Base-by-base conservation (phyloP, 1,284 basidiomycete genomes). In the Kalmanozyma brasiliensis region DNA sequence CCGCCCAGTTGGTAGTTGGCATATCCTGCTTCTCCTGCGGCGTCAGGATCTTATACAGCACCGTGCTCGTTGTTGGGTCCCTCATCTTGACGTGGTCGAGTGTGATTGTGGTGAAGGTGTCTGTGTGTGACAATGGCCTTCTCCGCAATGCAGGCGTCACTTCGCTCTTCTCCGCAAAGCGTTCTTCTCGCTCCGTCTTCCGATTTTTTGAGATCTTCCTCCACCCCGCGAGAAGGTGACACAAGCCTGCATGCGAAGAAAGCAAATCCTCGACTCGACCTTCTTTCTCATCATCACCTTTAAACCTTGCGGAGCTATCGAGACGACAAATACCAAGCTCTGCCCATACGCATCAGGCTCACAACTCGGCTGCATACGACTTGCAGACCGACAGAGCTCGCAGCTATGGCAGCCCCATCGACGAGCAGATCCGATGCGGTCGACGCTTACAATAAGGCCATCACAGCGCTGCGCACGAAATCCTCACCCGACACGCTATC, bases 41-140 rank as follows among this genome's bases (percentile, higher is more conserved):
- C 35, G 76, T 78, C 33, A 78, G 60, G 48, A 78, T 77, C 66
- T 78, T 78, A 72, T 78, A 78, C 6, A 78, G 64, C n/a, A 64
- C 48, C 3, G 76, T 73, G 55, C 60, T 65, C 8, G 61, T 59
- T 19, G 49, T 66, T 16, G 73, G 73, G 36, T 75, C 65, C 22
- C 69, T 58, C 67, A 70, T 70, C 4, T 33, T 42, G 37, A 4
- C 5, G 33, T 4, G 8, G 17, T 40, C 9, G 29, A 10, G 5
- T 29, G 14, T 24, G 19, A 16, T 23, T 1, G 20, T 20, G 30
- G 19, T 42, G 43, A 29, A 29, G 26, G 26, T 29, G 26, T 29
- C 11, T 29, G n/a, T n/a, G n/a, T n/a, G n/a, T n/a, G n/a, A n/a
- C n/a, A n/a, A n/a, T n/a, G n/a, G 26, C 26, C 26, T 29, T 29